These are phyloP conservation scores for Ephemerocybe angulata DNA, from an alignment of 768 basidiomycete genomes.

Conservation along the genomic window DNA sequence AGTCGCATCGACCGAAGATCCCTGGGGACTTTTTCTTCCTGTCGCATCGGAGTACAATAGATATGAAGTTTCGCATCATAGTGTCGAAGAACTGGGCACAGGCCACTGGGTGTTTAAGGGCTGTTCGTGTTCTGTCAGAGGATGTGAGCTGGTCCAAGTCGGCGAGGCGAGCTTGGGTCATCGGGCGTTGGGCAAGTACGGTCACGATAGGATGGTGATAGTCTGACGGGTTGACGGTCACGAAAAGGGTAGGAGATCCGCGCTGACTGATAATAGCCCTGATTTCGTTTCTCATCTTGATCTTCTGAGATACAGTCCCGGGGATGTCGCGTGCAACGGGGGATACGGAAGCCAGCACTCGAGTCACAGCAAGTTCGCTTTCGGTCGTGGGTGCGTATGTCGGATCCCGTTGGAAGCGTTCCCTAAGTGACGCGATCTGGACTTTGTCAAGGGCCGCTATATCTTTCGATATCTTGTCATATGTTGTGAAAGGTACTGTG, in stretches of 20 bases:
- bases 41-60: neutral
- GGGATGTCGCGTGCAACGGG: neutral
- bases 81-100: too few species aligned
- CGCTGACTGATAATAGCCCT: neutral
- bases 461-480: neutral
- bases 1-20: neutral
- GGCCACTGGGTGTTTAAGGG: neutral
- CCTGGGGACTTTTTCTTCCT: neutral
- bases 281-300: neutral
- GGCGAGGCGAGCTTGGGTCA: neutral
- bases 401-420: neutral
- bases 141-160: neutral
- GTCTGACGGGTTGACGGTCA: neutral
- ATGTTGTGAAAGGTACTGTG: neutral
- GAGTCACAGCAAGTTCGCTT: neutral
- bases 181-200: neutral
- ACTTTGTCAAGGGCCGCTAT: neutral
- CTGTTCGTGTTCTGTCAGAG: neutral
- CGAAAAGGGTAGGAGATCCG: neutral
- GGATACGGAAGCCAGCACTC: neutral
- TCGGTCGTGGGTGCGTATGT: neutral
- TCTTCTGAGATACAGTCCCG: neutral
- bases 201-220: neutral
- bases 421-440: neutral
- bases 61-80: neutral